Conservation (phyloP, 2,329 filamentous ascomycete genomes). For the Phaeosphaeriaceae sp. region DNA sequence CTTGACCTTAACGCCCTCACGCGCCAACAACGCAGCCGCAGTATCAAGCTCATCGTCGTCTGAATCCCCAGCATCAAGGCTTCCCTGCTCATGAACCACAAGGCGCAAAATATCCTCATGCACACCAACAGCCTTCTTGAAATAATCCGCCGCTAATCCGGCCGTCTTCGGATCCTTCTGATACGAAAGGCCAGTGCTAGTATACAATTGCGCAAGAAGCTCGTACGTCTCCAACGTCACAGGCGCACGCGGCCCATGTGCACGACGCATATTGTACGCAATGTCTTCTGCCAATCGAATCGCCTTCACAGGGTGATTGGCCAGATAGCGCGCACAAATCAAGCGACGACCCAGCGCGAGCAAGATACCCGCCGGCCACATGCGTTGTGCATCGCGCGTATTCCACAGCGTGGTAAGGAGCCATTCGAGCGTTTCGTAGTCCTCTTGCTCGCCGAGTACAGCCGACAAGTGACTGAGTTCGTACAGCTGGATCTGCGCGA, state of each 20-base stretch:
- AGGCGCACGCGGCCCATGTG: slow-evolving; percentile 57
- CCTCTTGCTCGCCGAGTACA: slow-evolving; percentile 53
- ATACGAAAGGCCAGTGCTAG: slow-evolving; percentile 47
- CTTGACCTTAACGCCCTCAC: slow-evolving; percentile 42
- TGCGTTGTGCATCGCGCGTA: slow-evolving; percentile 41
- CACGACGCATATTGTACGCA: slow-evolving; percentile 62
- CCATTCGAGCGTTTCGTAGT: slow-evolving; percentile 53
- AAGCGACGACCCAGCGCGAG: slow-evolving; percentile 61
- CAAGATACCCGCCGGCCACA: slow-evolving; percentile 49
- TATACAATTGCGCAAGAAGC: slow-evolving; percentile 59
- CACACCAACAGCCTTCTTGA: slow-evolving; percentile 45
- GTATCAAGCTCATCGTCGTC: slow-evolving; percentile 47
- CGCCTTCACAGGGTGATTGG: slow-evolving; percentile 51
- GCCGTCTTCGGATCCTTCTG: slow-evolving; percentile 47
- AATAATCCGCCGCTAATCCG: slow-evolving; percentile 46
- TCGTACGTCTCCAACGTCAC: slow-evolving; percentile 58
- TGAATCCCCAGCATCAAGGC: slow-evolving; percentile 28
- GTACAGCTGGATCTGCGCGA: slow-evolving; percentile 50
- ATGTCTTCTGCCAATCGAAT: slow-evolving; percentile 59
- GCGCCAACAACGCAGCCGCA: slow-evolving; percentile 44
- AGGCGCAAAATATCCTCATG: slow-evolving; percentile 45
- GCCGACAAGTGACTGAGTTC: slow-evolving; percentile 53
- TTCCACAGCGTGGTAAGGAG: slow-evolving; percentile 48
- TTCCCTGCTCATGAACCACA: slow-evolving; percentile 29
- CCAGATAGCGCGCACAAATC: slow-evolving; percentile 60